These are phyloP conservation scores for Tephrocybe sp. DNA, from an alignment of 768 basidiomycete genomes.

Conservation along the genomic window DNA sequence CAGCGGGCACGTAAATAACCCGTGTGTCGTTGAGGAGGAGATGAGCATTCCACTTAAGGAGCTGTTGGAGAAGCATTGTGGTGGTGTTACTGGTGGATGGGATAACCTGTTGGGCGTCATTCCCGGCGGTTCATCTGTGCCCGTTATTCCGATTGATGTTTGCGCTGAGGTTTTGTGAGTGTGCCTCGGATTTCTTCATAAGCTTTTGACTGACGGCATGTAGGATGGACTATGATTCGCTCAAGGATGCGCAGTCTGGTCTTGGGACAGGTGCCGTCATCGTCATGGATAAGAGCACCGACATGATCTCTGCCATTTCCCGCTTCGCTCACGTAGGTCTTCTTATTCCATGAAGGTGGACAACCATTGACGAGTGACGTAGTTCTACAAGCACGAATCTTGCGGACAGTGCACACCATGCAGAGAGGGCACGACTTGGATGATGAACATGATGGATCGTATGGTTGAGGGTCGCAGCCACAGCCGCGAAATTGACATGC, in stretches of 20 bases:
- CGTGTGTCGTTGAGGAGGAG: conserved; percentile 97
- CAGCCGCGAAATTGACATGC: conserved; percentile 95
- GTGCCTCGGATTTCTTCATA: not conserved
- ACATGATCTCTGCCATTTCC: conserved; percentile 91
- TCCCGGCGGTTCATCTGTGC: conserved; percentile 93
- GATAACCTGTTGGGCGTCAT: conserved; percentile 96
- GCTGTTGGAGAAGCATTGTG: conserved; percentile 94
- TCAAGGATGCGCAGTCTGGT: conserved; percentile 95
- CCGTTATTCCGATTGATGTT: conserved; percentile 80
- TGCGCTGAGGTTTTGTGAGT: conserved; percentile 89
- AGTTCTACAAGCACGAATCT: conserved; percentile 99
- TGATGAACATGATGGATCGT: conserved; percentile 99
- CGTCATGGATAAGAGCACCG: conserved; percentile 98
- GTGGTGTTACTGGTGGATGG: conserved; percentile 94
- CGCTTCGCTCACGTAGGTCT: conserved; percentile 75
- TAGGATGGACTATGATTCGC: conserved; percentile 98
- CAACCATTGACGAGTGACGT: conserved; percentile 2
- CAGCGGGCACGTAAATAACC: conserved; percentile 97
- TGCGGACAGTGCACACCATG: conserved; percentile 98
- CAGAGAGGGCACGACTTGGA: conserved; percentile 95
- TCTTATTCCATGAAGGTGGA: not conserved
- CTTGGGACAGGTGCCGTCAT: conserved; percentile 98
- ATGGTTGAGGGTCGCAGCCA: conserved; percentile 92
- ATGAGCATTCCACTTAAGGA: conserved; percentile 97
- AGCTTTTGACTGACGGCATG: conserved; percentile 4